Percentiles rank a stretch among this genome's conserved stretches.
phyloP scores from a whole-genome alignment of 345 rosid genomes.

The Arabidopsis thaliana region TAIR10.1 NC_003076.8:22442501-22443000 shows the following conservation, averaged over 20 bases:
- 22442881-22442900: conserved; percentile 4
- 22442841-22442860: conserved; percentile 53
- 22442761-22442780: conserved; percentile 52
- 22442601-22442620: conserved; percentile 50
- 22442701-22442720: conserved; percentile 27
- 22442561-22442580: not conserved
- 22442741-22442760: conserved; percentile 14
- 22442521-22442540: conserved; percentile 37
- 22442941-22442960: conserved; percentile 25
- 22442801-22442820: conserved; percentile 69
- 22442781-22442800: conserved; percentile 51
- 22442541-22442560: conserved; percentile 11
- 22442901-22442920: conserved; percentile 31
- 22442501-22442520: conserved; percentile 49
- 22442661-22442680: conserved; percentile 46
- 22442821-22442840: conserved; percentile 66
- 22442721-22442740: conserved; percentile 16
- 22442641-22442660: conserved; percentile 29
- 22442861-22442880: conserved; percentile 49
- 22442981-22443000: not conserved
- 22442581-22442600: conserved; percentile 45
- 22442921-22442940: conserved; percentile 47
- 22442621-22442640: conserved; percentile 50
- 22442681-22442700: conserved; percentile 48
- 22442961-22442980: conserved; percentile 19